These are phyloP conservation scores for Scedosporium boydii DNA, from an alignment of 2,329 filamentous ascomycete species.

Conservation along the genomic window DNA sequence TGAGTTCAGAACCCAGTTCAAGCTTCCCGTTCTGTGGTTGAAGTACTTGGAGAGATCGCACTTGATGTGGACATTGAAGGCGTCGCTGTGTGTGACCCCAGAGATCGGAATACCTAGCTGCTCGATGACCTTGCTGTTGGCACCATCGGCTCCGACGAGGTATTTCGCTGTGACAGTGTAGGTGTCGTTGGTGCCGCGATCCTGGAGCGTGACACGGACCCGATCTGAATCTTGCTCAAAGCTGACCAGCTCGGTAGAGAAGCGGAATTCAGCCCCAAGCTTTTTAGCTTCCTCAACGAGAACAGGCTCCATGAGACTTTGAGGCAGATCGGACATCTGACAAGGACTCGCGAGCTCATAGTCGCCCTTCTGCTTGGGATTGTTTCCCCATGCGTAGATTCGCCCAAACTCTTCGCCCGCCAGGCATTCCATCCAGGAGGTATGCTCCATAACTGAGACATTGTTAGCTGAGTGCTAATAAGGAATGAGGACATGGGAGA, in stretches of 20 bases:
- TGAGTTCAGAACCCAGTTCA: constrained; percentile 46
- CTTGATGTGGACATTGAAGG: constrained; percentile 25
- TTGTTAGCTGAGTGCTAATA: constrained; percentile 10
- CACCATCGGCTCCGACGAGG: constrained; percentile 49
- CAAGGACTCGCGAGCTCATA: constrained; percentile 36
- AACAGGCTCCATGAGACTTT: constrained; percentile 38
- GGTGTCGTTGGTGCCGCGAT: constrained; percentile 8
- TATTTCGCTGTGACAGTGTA: constrained; percentile 36
- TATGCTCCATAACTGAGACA: constrained; percentile 23
- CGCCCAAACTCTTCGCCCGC: constrained; percentile 27
- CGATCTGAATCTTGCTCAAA: constrained; percentile 20
- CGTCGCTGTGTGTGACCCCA: constrained; percentile 15
- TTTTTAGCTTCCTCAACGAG: constrained; percentile 29
- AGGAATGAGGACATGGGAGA: not conserved
- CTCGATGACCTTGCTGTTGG: constrained; percentile 24
- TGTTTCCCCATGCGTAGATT: constrained; percentile 27
- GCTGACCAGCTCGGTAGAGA: constrained; percentile 27
- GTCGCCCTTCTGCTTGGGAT: constrained; percentile 26
- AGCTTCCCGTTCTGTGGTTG: constrained; percentile 36
- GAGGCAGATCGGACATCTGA: constrained; percentile 33
- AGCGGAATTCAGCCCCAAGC: constrained; percentile 30
- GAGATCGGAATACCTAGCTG: constrained; percentile 22
- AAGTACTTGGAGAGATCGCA: constrained; percentile 43
- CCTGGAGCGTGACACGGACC: constrained; percentile 17
- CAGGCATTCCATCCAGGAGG: constrained; percentile 26